Base-by-base conservation (phyloP, 2,329 filamentous ascomycete genomes). In the Lachnellula subtilissima region DNA sequence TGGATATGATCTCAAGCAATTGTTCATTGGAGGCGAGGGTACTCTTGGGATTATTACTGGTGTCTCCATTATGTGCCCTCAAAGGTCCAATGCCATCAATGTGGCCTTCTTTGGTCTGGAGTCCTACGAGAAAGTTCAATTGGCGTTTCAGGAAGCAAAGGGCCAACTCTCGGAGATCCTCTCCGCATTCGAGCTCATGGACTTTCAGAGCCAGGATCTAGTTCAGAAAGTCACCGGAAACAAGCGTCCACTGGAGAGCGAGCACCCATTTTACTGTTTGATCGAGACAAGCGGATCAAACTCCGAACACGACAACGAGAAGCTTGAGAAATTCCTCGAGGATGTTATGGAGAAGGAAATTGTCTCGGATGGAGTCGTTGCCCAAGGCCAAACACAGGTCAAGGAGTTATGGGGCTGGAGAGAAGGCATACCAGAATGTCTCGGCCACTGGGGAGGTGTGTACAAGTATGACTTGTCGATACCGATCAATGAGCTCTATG, bases 401-500 rank as follows among this genome's bases (percentile, higher is more conserved):
- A 84, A 84, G 68, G 80, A 87, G 3, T 80, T 99, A 51, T 99
- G 94, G 94, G 80, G 83, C 57, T 97, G 92, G 85, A 85, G 94
- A 61, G 94, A 99, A 77, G 91, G 91, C 64, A 90, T 99, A 64
- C 87, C 92, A 0, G 94, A 99, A 75, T 86, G 87, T 47, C 78
- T 95, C 25, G 89, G 89, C 60, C 91, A 97, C 72, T 91, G 88
- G 74, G 95, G 94, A 56, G 94, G 92, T 46, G 92, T 94, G 8
- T 99, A 99, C 82, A 99, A 99, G 76, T 99, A 99, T 72, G 94
- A 99, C 69, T 80, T 99, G 35, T 97, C 94, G 6, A 96, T 99
- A 63, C 94, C 94, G 1, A 80, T 99, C 28, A 74, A 82, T 12
- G 87, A 96, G 64, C 84, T 99, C 67, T 99, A 99, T 75, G 78